phyloP scores from a whole-genome alignment of 176 grass and related monocot species.

The Phragmites australis region DNA sequence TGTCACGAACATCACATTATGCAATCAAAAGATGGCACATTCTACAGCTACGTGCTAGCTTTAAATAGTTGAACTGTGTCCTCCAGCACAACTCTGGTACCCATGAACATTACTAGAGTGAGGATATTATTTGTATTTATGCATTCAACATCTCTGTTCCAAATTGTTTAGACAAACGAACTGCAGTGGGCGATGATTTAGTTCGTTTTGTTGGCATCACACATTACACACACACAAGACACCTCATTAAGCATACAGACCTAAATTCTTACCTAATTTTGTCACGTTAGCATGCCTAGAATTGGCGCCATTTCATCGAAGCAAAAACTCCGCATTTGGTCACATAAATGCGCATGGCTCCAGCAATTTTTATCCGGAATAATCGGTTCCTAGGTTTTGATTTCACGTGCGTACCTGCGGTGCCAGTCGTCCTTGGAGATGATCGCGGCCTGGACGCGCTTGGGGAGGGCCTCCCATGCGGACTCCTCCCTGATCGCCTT shows the following conservation, averaged over 20 bases:
- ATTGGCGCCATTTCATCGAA: not conserved
- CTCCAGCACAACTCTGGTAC: not conserved
- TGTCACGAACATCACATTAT: not conserved
- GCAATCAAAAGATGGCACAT: not conserved
- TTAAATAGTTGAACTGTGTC: not conserved
- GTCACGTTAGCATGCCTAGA: no score
- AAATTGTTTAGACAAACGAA: no score
- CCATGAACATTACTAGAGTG: not conserved
- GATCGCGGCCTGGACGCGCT: conserved; percentile 65
- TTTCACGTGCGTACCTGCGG: conserved; percentile 33
- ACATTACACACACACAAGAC: not conserved
- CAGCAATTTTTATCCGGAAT: not conserved
- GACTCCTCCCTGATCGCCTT: conserved; percentile 86
- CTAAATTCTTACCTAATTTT: not conserved
- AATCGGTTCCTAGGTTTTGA: not conserved
- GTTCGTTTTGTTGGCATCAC: not conserved
- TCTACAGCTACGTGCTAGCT: not conserved
- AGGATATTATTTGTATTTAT: not conserved
- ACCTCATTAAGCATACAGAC: not conserved
- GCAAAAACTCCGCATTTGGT: not conserved
- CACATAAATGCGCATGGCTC: not conserved
- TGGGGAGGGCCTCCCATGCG: conserved; percentile 73
- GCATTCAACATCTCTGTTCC: not conserved
- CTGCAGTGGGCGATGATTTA: no score
- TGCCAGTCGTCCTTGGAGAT: conserved; percentile 87